Percentiles rank a stretch among this genome's conserved stretches.
phyloP scores from a whole-genome alignment of 257 asterid species.

The Plantago elongata region DNA sequence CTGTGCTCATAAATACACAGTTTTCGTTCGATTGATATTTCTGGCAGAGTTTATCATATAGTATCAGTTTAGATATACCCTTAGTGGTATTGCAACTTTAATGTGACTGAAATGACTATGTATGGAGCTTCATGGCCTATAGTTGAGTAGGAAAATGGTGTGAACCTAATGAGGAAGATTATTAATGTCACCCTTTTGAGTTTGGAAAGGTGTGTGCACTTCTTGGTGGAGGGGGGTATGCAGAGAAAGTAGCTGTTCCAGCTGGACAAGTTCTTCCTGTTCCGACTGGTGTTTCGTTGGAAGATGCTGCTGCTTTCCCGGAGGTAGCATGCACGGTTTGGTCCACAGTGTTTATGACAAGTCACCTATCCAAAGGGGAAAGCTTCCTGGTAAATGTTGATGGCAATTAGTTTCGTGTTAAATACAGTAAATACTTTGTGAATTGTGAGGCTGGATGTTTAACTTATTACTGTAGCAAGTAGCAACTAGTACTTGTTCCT shows the following conservation, averaged over 20 bases:
- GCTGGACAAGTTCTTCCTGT: conserved; percentile 84
- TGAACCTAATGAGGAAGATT: conserved; percentile 1
- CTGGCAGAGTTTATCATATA: no score
- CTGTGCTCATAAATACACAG: no score
- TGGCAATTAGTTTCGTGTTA: no score
- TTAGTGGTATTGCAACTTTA: background rate
- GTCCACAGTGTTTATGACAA: conserved; percentile 91
- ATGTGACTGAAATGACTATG: background rate
- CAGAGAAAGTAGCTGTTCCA: conserved; percentile 85
- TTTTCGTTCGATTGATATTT: no score
- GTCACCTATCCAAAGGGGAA: conserved; percentile 76
- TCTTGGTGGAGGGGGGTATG: conserved; percentile 92
- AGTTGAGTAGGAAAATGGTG: background rate
- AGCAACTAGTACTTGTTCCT: no score
- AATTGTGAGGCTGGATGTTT: no score
- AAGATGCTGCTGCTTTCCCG: conserved; percentile 94
- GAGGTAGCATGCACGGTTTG: conserved; percentile 97
- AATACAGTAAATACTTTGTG: no score
- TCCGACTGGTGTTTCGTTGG: conserved; percentile 75
- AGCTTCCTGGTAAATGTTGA: conserved; percentile 55
- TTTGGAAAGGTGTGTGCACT: conserved; percentile 77
- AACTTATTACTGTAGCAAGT: no score
- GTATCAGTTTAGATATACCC: background rate
- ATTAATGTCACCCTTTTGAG: conserved; percentile 13
- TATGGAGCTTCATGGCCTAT: background rate